Percentiles rank a stretch among this genome's conserved stretches.
phyloP scores from a whole-genome alignment of 176 grass and related monocot species.

The Coix lacrymajobi region DNA sequence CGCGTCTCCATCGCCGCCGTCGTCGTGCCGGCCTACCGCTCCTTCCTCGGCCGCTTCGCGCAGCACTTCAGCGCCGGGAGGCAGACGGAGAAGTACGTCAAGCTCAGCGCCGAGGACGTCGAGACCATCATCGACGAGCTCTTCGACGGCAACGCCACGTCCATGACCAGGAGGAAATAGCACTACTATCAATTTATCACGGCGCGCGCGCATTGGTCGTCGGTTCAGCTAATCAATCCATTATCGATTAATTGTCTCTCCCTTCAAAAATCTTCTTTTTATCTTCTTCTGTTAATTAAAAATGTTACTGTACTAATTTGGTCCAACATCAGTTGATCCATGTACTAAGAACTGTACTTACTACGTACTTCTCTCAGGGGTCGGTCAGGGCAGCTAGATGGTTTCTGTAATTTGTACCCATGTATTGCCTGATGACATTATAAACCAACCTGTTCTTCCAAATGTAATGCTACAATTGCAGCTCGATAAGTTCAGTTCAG shows the following conservation, averaged over 20 bases:
- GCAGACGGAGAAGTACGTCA: constrained; percentile 91
- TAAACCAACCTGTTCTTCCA: neutral
- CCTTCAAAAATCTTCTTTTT: neutral
- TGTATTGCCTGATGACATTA: neutral
- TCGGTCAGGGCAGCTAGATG: constrained; percentile 9
- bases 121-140: constrained; percentile 76
- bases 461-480: neutral
- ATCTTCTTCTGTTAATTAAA: neutral
- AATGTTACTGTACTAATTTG: neutral
- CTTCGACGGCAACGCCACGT: constrained; percentile 64
- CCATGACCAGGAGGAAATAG: constrained; percentile 58
- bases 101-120: constrained; percentile 68
- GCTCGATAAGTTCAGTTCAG: too few relatives aligned
- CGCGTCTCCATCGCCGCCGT: constrained; percentile 77
- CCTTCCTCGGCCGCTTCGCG: constrained; percentile 73
- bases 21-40: constrained; percentile 78
- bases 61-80: constrained; percentile 59
- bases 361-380: constrained; percentile 1
- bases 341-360: constrained; percentile 3
- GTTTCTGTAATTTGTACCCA: constrained; percentile 10
- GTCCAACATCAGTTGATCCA: constrained; percentile 16
- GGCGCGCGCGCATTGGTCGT: too few relatives aligned
- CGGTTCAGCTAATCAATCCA: neutral
- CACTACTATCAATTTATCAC: too few relatives aligned
- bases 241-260: constrained; percentile 1